Evolutionary conservation across 73 alveolate genomes (phyloP), one percentile per base, ranked within the genome.

Genomic region (Paramecium sonneborni): DNA sequence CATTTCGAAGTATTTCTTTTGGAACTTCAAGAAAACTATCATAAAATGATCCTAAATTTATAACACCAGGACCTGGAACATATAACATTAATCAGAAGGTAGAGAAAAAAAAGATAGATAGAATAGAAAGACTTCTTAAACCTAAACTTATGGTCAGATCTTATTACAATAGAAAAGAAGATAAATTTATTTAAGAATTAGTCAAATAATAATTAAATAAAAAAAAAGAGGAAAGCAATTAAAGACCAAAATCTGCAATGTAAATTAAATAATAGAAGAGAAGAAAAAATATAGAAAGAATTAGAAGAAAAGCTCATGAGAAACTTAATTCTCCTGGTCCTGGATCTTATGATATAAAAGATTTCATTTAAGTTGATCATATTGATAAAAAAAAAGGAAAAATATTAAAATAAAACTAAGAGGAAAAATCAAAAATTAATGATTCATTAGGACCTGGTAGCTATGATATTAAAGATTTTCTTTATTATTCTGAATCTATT

Each of bases 121-220:
- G 84, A 62, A 62, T 62, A 30, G 84, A 62, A 28, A 26, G 84
- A 62, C 84, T 62, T 4, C 26, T 62, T 5, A 62, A 62, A 62
- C 84, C 84, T 3, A 62, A 62, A 62, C 18, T 62, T 14, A 62
- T 62, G 84, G 84, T 62, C 2, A 62, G 84, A 62, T 62, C 84
- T 7, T 62, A 62, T 62, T 62, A 62, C 26, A 62, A 62, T 62
- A 32, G 48, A 62, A 62, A 62, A 30, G 84, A 62, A 6, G 84
- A 62, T 62, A 62, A 62, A 62, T 26, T 11, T 3, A 26, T 62
- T 28, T 10, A 62, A 62, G 84, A 21, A 62, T 18, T 52, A 18
- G 24, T 12, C 3, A 62, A 62, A 26, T 1, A 26, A 62, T 11
- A 62, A 32, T 20, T 14, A 62, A 12, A 1, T 9, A 62, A 24